Evolutionary conservation across 2,329 filamentous ascomycete species (phyloP).

Genomic region (Sporothrix variecibatus): DNA sequence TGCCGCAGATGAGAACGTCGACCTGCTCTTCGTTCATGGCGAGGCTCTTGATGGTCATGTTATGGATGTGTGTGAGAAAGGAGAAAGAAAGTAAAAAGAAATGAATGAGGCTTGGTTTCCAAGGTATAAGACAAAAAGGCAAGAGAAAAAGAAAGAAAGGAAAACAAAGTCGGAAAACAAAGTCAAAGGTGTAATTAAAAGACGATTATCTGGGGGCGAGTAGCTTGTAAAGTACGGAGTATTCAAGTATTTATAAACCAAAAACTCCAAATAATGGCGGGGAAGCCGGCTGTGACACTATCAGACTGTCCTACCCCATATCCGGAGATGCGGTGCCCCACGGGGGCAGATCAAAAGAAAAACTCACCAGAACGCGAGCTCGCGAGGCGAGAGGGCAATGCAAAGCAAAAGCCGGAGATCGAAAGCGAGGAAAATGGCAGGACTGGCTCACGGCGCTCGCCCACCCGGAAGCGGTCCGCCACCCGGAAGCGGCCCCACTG

Average conservation of each 20-base stretch:
- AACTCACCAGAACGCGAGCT: too few species aligned
- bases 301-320: not conserved
- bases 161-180: not conserved
- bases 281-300: not conserved
- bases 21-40: not conserved
- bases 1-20: slow-evolving; percentile 63
- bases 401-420: not conserved
- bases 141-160: not conserved
- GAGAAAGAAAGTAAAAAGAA: not conserved
- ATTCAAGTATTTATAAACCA: not conserved
- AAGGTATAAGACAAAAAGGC: not conserved
- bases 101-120: not conserved
- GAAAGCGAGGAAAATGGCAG: not conserved
- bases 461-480: not conserved
- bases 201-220: too few species aligned
- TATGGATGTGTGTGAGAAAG: too few species aligned
- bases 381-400: too few species aligned
- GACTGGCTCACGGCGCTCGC: too few species aligned
- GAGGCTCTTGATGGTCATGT: too few species aligned
- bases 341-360: too few species aligned
- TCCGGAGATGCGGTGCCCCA: not conserved
- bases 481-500: not conserved
- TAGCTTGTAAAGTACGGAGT: not conserved
- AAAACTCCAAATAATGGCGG: not conserved
- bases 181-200: too few species aligned